Evolutionary conservation across 2,329 filamentous ascomycete genomes (phyloP).

Genomic region (Fusarium graminum): DNA sequence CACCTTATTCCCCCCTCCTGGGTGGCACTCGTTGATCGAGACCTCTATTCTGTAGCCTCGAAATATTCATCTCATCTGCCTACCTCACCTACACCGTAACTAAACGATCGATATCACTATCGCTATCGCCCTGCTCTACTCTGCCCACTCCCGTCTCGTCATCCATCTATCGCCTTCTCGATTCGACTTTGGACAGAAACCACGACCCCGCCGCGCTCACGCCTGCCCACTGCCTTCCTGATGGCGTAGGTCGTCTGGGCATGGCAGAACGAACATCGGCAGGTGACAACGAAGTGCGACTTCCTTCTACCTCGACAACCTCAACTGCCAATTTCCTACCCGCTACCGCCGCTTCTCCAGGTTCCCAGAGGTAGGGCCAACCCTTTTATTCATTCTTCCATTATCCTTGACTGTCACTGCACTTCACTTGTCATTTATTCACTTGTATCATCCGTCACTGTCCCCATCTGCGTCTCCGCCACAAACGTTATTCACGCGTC

Average conservation of each 20-base stretch:
- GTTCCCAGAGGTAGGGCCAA: slow-evolving; percentile 48
- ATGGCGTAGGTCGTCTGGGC: slow-evolving; percentile 74
- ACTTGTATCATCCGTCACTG: slow-evolving; percentile 15
- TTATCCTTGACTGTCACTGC: slow-evolving; percentile 19
- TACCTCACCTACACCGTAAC: slow-evolving; percentile 28
- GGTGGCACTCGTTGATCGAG: slow-evolving; percentile 23
- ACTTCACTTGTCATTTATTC: slow-evolving; percentile 23
- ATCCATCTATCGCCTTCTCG: slow-evolving; percentile 36
- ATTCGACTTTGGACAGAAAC: slow-evolving; percentile 40
- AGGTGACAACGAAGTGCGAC: slow-evolving; percentile 69
- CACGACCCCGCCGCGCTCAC: slow-evolving; percentile 49
- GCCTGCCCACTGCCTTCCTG: slow-evolving; percentile 60
- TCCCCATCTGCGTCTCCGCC: slow-evolving; percentile 13
- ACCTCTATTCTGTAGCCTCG: slow-evolving; percentile 15
- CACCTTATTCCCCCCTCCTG: slow-evolving; percentile 11
- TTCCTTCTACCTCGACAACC: slow-evolving; percentile 58
- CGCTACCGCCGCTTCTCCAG: slow-evolving; percentile 40
- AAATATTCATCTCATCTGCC: slow-evolving; percentile 10
- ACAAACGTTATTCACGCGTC: slow-evolving; percentile 22
- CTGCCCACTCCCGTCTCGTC: slow-evolving; percentile 29
- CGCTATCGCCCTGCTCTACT: background rate
- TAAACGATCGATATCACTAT: slow-evolving; percentile 31
- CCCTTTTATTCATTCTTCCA: slow-evolving; percentile 39
- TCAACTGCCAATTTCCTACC: slow-evolving; percentile 48
- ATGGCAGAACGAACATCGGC: slow-evolving; percentile 73